These are phyloP conservation scores for Eucalyptus pauciflora DNA, from an alignment of 345 rosid species.

Conservation along the genomic window DNA sequence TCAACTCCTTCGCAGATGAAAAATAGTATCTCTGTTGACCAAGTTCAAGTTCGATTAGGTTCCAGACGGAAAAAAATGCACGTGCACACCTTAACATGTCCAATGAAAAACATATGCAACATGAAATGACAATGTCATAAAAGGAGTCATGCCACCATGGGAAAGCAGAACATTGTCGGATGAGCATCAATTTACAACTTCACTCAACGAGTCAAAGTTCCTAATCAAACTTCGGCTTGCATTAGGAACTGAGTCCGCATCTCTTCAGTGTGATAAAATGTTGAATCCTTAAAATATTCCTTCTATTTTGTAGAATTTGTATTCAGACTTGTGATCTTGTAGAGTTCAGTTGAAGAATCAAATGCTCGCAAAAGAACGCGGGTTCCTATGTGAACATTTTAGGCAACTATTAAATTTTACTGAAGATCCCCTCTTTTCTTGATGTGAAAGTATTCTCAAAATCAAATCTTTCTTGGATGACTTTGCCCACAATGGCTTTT, in stretches of 20 bases:
- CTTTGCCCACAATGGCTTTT: not conserved
- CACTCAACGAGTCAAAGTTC: not conserved
- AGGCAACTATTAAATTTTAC: not conserved
- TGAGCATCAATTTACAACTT: not conserved
- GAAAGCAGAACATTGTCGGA: not conserved
- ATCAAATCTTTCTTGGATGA: not conserved
- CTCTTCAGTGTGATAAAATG: not conserved
- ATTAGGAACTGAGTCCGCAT: not conserved
- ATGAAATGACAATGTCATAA: not conserved
- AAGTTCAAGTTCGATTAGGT: not conserved
- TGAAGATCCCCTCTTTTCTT: not conserved
- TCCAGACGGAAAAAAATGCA: not conserved
- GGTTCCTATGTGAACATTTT: not conserved
- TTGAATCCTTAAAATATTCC: too few relatives aligned
- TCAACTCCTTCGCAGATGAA: conserved; percentile 76
- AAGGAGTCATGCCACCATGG: not conserved
- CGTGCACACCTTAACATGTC: not conserved
- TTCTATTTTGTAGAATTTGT: too few relatives aligned
- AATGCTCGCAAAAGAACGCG: not conserved
- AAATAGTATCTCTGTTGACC: conserved; percentile 62
- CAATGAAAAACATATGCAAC: not conserved
- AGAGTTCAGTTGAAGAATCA: not conserved
- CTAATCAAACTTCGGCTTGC: not conserved
- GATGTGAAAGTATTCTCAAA: not conserved
- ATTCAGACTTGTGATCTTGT: not conserved